phyloP scores from a whole-genome alignment of 1,284 basidiomycete genomes.

The Melampsora occidentalis region DNA sequence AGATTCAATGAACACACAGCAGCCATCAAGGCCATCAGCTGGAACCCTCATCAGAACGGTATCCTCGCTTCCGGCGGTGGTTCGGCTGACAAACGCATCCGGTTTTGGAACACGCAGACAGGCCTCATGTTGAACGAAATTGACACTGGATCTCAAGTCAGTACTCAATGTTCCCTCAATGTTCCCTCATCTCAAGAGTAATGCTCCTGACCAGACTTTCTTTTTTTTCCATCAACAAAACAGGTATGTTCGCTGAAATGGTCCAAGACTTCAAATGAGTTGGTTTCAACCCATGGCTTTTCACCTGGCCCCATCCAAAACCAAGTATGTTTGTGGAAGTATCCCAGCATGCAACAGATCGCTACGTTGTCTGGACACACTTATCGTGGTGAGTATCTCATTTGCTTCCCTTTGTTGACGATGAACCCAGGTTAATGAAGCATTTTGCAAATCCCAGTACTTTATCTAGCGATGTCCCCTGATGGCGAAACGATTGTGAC shows the following conservation, averaged over 20 bases:
- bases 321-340: slow-evolving; percentile 97
- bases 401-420: slow-evolving; percentile 55
- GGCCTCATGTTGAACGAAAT: slow-evolving; percentile 65
- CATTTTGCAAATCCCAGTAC: slow-evolving; percentile 51
- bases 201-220: neutral
- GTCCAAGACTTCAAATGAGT: slow-evolving; percentile 88
- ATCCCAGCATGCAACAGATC: slow-evolving; percentile 87
- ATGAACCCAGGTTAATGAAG: slow-evolving; percentile 51
- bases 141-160: slow-evolving; percentile 80
- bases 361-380: slow-evolving; percentile 93
- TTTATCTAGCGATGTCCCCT: slow-evolving; percentile 70
- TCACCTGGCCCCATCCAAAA: slow-evolving; percentile 90
- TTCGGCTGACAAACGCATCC: slow-evolving; percentile 87
- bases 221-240: slow-evolving; percentile 41
- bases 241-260: slow-evolving; percentile 91
- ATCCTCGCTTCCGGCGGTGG: slow-evolving; percentile 94
- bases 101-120: slow-evolving; percentile 92
- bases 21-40: slow-evolving; percentile 94
- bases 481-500: slow-evolving; percentile 97
- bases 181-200: too few species aligned
- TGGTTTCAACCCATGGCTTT: slow-evolving; percentile 96
- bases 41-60: slow-evolving; percentile 92
- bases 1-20: slow-evolving; percentile 95
- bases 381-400: slow-evolving; percentile 79
- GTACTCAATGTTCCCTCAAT: neutral